These are phyloP conservation scores for Arabidopsis suecica DNA, from an alignment of 345 rosid species.

Conservation along the genomic window DNA sequence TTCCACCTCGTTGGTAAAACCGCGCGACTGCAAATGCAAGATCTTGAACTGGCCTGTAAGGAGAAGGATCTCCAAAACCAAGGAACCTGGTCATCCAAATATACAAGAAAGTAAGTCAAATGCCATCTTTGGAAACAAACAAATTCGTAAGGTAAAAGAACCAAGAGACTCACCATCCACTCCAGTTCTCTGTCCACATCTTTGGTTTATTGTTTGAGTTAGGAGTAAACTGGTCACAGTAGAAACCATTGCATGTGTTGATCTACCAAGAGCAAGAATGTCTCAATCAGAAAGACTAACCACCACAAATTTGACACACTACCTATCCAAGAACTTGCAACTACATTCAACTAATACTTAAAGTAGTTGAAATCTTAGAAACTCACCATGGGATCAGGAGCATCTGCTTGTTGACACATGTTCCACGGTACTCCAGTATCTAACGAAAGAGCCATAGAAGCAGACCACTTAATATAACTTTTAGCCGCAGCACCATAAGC, in stretches of 20 bases:
- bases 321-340: neutral
- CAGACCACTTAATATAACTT: constrained; percentile 86
- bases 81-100: constrained; percentile 59
- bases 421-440: constrained; percentile 99
- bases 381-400: constrained; percentile 93
- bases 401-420: constrained; percentile 94
- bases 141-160: constrained; percentile 11
- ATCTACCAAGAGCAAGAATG: constrained; percentile 58
- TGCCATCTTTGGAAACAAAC: constrained; percentile 9
- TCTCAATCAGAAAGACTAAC: constrained; percentile 6
- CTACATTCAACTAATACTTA: too few species aligned
- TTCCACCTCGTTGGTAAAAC: constrained; percentile 93
- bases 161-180: constrained; percentile 72
- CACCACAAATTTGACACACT: constrained; percentile 19
- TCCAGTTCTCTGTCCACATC: constrained; percentile 99
- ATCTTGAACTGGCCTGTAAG: constrained; percentile 91
- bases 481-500: constrained; percentile 77
- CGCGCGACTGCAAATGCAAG: constrained; percentile 92
- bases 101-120: constrained; percentile 31
- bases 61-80: constrained; percentile 79
- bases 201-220: constrained; percentile 83
- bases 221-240: constrained; percentile 97
- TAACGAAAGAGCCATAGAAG: constrained; percentile 82
- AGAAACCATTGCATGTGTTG: constrained; percentile 96
- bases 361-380: constrained; percentile 19